A percentile compares a stretch with the other conserved stretches of the same genome.
These are phyloP conservation scores for Colletotrichum lupini DNA, from an alignment of 2,329 filamentous ascomycete genomes.

Conservation along the genomic window DNA sequence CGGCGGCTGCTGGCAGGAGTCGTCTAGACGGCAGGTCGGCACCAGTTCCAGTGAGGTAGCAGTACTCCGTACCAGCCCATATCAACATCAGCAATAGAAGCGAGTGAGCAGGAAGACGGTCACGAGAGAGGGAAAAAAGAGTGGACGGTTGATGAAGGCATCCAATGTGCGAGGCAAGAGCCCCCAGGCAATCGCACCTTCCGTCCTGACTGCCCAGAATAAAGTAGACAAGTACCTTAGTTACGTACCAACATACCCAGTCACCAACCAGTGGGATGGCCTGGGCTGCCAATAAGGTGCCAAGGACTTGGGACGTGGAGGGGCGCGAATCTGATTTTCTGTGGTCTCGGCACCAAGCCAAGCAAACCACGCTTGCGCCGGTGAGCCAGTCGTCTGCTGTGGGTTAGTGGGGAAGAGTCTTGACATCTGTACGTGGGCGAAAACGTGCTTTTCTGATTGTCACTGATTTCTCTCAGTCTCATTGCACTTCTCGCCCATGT, in stretches of 20 bases:
- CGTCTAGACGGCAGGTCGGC: conserved; percentile 1
- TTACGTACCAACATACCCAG: not conserved
- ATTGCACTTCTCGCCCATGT: too few species aligned
- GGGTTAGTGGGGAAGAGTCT: conserved; percentile 9
- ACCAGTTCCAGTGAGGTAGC: not conserved
- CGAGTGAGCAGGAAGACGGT: not conserved
- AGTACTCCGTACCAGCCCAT: not conserved
- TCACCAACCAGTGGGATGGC: not conserved
- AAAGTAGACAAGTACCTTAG: not conserved
- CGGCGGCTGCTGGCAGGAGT: not conserved
- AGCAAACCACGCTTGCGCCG: not conserved
- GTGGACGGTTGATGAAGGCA: not conserved
- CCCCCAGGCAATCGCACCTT: not conserved
- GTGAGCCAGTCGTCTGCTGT: conserved; percentile 20
- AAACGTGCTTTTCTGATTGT: conserved; percentile 1
- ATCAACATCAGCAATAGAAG: not conserved
- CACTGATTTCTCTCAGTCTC: not conserved
- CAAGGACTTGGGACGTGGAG: conserved; percentile 4
- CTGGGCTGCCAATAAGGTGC: conserved; percentile 1
- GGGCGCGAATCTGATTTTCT: conserved; percentile 20
- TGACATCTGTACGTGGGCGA: not conserved
- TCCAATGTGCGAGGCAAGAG: not conserved
- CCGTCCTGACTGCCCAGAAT: not conserved
- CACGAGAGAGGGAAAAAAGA: not conserved
- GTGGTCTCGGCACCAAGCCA: conserved; percentile 32